Conservation (phyloP, 257 asterid genomes). For the Nicotiana noctiflora region DNA sequence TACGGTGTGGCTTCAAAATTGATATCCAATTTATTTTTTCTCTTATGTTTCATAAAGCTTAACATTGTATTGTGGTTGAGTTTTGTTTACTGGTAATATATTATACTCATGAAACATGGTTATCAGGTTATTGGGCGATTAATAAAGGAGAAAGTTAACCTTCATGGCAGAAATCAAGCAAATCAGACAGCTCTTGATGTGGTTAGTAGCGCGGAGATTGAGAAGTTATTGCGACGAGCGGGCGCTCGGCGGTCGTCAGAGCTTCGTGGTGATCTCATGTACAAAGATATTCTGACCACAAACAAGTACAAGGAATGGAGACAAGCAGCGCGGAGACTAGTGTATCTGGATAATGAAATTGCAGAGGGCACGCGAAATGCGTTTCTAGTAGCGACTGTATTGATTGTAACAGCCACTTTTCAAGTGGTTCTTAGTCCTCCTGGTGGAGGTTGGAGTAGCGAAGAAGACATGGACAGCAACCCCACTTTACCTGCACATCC, state of each 20-base stretch:
- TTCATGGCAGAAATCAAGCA: neutral
- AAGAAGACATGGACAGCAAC: no score
- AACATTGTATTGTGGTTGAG: neutral
- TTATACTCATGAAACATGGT: neutral
- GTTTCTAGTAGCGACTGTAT: constrained; percentile 6
- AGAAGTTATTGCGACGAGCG: neutral
- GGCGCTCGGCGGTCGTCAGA: neutral
- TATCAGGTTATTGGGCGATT: constrained; percentile 12
- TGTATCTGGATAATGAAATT: neutral
- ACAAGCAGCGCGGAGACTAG: no score
- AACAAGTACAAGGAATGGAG: neutral
- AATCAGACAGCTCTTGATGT: constrained; percentile 14
- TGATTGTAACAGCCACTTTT: neutral
- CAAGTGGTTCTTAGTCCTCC: constrained; percentile 13
- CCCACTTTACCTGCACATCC: neutral
- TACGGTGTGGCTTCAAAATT: neutral
- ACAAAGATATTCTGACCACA: neutral
- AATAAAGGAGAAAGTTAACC: neutral
- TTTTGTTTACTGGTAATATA: neutral
- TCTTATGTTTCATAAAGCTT: neutral
- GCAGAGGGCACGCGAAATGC: neutral
- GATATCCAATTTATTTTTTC: neutral
- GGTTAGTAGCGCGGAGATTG: neutral
- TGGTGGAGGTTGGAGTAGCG: neutral
- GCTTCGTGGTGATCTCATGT: neutral